Base-by-base conservation (phyloP, 352 stramenopile genomes). In the Pythium scleroteichum region DNA sequence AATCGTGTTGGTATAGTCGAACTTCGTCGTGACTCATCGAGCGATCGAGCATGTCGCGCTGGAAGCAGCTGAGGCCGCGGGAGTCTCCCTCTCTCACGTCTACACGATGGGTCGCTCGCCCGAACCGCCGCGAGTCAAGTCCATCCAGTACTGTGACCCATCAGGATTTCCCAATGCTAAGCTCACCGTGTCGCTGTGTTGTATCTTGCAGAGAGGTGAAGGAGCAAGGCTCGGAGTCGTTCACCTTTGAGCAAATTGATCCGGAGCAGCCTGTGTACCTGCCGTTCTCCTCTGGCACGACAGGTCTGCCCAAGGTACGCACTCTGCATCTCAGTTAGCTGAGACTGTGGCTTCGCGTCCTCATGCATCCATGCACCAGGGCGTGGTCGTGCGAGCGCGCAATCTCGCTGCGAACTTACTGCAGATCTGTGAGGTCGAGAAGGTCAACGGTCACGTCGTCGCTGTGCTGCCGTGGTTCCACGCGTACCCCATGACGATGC, bases 201-300 rank as follows among this genome's bases (percentile, higher is more conserved):
- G 6, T n/a, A 38, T 23, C 56, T 1, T 78, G 65, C 27, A 92
- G 72, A 48, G 74, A 86, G 4, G 40, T 77, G 26, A 24, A 57
- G 4, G 35, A 83, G 41, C 65, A 67, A 19, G 61, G 78, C 9
- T 71, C 76, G 32, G 60, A 71, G 24, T 62, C 64, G 24, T 87
- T 85, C 35, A 56, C 62, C 4, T 87, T 84, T 59, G 73, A 82
- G 54, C 69, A 51, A 5, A 66, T 88, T 13, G 74, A 88, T 84
- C 69, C 91, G 71, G 82, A 73, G 23, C 56, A 59, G n/a, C 76
- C 69, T 6, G 46, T 75, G 13, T 44, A 77, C 60, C 61, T 99
- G 14, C 95, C 96, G 1, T 98, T 98, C 69, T 98, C 92, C 17
- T 97, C 79, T 26, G 95, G 96, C 44, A 98, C 95, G 7, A 98